A percentile compares a stretch with the other conserved stretches of the same genome.
Conservation (phyloP, 768 basidiomycete species). For the Boletellus ananas region DNA sequence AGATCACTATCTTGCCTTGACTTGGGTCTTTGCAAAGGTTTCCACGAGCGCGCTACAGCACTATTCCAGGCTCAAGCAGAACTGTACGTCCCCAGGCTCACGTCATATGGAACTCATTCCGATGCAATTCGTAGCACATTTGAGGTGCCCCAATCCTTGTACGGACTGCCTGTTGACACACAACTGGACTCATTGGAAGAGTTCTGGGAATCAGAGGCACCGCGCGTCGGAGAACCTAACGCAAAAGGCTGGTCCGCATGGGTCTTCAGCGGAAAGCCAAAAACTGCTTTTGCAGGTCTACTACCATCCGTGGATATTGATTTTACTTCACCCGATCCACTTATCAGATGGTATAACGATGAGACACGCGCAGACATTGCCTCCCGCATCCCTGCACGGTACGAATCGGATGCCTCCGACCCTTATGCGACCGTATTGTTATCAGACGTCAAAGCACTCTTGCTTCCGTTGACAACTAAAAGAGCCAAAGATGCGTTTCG, state of each 20-base stretch:
- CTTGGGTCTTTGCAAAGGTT: slow-evolving; percentile 44
- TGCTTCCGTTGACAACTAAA: slow-evolving; percentile 45
- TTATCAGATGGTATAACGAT: slow-evolving; percentile 57
- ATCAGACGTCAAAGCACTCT: slow-evolving; percentile 59
- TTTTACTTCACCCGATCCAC: slow-evolving; percentile 52
- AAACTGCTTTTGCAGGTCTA: slow-evolving; percentile 11
- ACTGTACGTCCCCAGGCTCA: slow-evolving; percentile 46
- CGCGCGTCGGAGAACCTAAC: slow-evolving; percentile 66
- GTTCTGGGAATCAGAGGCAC: slow-evolving; percentile 81
- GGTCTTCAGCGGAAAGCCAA: slow-evolving; percentile 44
- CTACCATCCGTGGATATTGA: slow-evolving; percentile 17
- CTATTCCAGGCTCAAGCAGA: slow-evolving; percentile 84
- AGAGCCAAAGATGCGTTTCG: slow-evolving; percentile 56
- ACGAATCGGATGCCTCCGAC: slow-evolving; percentile 50
- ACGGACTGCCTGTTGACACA: slow-evolving; percentile 39
- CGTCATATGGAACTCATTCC: slow-evolving; percentile 2
- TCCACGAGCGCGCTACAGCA: slow-evolving; percentile 66
- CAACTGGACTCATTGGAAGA: slow-evolving; percentile 64
- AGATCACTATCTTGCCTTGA: background rate
- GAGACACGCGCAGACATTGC: slow-evolving; percentile 50
- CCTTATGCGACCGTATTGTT: slow-evolving; percentile 74
- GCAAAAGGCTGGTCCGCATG: slow-evolving; percentile 70
- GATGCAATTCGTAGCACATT: slow-evolving; percentile 47
- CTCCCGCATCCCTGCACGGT: slow-evolving; percentile 49
- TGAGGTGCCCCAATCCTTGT: slow-evolving; percentile 46